Evolutionary conservation across 129 eudicot species (phyloP), one percentile per base, ranked within the genome.

Genomic region (Saposhnikovia divaricata): DNA sequence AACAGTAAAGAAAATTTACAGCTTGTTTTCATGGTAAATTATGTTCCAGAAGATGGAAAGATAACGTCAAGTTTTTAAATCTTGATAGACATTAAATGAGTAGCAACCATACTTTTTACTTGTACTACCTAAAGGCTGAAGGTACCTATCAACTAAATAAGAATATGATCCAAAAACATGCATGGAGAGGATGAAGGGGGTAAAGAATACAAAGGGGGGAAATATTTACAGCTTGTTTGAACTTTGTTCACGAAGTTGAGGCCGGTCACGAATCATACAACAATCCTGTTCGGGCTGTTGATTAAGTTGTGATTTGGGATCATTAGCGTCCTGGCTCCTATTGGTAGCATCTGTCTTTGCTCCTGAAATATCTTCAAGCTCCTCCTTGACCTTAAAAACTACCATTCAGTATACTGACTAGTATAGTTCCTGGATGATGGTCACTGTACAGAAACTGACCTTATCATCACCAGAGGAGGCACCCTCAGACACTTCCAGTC

Each of bases 321-420:
- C 95, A 84, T 88, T 93, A 46, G 89, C 86, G 77, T 86, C 89
- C 61, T 92, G 91, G 76, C 85, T 90, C 82, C 88, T 84, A 75
- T 79, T 84, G 59, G 44, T 74, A 57, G 87, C 86, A 84, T 88
- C 90, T 53, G 87, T 87, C 81, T 92, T 95, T 42, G 87, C 88
- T 80, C 75, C 83, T 63, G 87, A 86, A 59, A 90, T 86, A 59
- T 90, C 91, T 82, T 89, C 85, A 16, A 89, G 88, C 71, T 89
- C 90, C 76, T 80, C 77, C 89, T 85, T 90, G 82, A 85, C 83
- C 99, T 92, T 45, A 71, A 84, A 28, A 45, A 78, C 51, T 46
- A 40, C 4, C 81, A 84, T 82, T 85, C 80, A 79, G 82, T 81
- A 85, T 61, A 61, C 39, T 63, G 79, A 16, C 72, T 72, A 73